Evolutionary conservation across 257 asterid species (phyloP), one percentile per base, ranked within the genome.

Genomic region (Lavandula angustifolia): DNA sequence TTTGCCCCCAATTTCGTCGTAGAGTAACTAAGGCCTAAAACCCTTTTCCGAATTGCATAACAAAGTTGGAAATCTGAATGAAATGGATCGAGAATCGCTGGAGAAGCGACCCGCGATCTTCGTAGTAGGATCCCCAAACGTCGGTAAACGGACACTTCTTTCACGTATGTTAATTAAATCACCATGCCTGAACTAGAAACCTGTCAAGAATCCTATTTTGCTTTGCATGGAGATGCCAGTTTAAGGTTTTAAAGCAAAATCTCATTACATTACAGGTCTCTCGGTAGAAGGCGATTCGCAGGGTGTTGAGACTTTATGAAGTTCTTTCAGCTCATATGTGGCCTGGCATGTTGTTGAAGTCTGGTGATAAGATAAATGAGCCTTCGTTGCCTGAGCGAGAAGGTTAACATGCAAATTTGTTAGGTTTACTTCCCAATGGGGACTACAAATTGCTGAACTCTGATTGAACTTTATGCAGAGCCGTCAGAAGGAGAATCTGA

Each of bases 251-350:
- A 33, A 33, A 5, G 31, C 18, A 4, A 49, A 44, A 46, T 66
- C 27, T 32, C 52, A 14, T 66, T 37, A 41, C 54, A 17, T 72
- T 54, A 4, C 82, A 81, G 87, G 87, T 50, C 76, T 81, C 48
- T 81, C 87, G 0, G 67, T 81, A 40, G 82, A 81, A 66, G 99
- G 97, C 12, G 99, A 90, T 79, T 87, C 94, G 17, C 99, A 90
- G 78, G 99, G 99, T 12, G 84, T 85, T 63, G 92, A 85, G 97
- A 50, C 81, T 94, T 66, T 81, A 60, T 67, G 96, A 95, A 67
- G 99, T 97, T 54, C 92, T 94, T 50, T 80, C 95, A 72, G 95
- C 99, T 67, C 87, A 84, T 75, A 86, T 87, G 95, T 94, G 99
- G 97, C 95, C 97, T 48, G 96, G 99, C 70, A 90, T 94, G 99